Evolutionary conservation across 345 rosid genomes (phyloP).

Genomic region (Heritiera littoralis): DNA sequence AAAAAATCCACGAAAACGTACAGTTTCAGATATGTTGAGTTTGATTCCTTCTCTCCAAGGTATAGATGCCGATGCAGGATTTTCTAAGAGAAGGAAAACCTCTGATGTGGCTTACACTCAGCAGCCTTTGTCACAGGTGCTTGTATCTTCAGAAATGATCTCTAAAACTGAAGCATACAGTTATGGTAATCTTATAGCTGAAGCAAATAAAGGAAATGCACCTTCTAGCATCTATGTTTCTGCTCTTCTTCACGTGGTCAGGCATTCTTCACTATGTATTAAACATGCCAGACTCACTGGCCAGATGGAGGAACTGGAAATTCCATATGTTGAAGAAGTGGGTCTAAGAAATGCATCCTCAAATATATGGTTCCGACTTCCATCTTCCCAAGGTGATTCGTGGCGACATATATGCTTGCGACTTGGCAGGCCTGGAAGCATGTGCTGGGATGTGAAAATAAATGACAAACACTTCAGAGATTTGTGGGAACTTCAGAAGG

Average conservation of each 20-base stretch:
- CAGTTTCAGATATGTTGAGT: conserved; percentile 65
- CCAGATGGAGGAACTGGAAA: conserved; percentile 91
- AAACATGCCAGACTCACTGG: conserved; percentile 92
- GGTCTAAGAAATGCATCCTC: conserved; percentile 72
- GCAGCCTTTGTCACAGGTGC: conserved; percentile 45
- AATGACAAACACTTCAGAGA: conserved; percentile 96
- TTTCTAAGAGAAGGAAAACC: conserved; percentile 55
- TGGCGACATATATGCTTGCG: conserved; percentile 96
- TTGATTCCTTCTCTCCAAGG: conserved; percentile 81
- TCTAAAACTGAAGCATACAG: conserved; percentile 57
- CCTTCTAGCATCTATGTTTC: conserved; percentile 81
- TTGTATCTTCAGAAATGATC: conserved; percentile 42
- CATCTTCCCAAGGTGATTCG: conserved; percentile 72
- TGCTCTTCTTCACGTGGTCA: conserved; percentile 88
- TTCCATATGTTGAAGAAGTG: conserved; percentile 91
- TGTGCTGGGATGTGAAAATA: conserved; percentile 97
- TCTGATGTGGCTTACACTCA: conserved; percentile 39
- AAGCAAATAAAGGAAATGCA: conserved; percentile 91
- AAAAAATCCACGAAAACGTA: conserved; percentile 61
- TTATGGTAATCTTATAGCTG: conserved; percentile 81
- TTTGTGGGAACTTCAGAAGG: conserved; percentile 97
- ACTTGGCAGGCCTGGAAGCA: conserved; percentile 98
- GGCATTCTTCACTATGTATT: conserved; percentile 88
- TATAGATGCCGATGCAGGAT: conserved; percentile 40
- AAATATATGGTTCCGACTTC: conserved; percentile 95